Evolutionary conservation across 106 monocot species (phyloP).

Genomic region (Phalaenopsis aphrodite): DNA sequence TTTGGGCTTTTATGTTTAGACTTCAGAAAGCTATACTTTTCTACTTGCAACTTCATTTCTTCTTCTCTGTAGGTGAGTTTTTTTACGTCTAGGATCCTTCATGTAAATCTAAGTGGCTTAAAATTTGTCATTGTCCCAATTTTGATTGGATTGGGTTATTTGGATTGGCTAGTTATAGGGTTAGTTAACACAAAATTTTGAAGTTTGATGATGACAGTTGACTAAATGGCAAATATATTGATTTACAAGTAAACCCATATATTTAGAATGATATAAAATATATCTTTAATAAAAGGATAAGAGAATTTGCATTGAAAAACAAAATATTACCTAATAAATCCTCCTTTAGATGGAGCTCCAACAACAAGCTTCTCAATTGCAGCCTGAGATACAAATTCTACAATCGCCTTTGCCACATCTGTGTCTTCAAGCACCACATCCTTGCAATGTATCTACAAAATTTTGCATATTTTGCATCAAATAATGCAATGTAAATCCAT

Average conservation of each 20-base stretch:
- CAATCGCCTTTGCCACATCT: slow-evolving; percentile 54
- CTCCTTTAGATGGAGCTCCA: slow-evolving; percentile 43
- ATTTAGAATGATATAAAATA: neutral
- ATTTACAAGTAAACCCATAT: neutral
- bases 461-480: slow-evolving; percentile 1
- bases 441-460: slow-evolving; percentile 35
- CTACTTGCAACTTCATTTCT: no score
- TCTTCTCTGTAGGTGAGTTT: no score
- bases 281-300: neutral
- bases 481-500: neutral
- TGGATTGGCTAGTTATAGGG: neutral
- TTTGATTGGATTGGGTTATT: no score
- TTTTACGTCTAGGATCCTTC: no score
- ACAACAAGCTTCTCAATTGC: slow-evolving; percentile 59
- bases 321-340: slow-evolving; percentile 36
- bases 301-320: neutral
- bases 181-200: neutral
- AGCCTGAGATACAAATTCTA: slow-evolving; percentile 34
- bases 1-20: no score
- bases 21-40: no score
- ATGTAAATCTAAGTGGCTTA: no score
- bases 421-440: slow-evolving; percentile 45
- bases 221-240: neutral
- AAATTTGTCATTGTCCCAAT: neutral
- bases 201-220: neutral